These are phyloP conservation scores for Termitomyces bulborhizus DNA, from an alignment of 768 basidiomycete genomes.

Conservation along the genomic window DNA sequence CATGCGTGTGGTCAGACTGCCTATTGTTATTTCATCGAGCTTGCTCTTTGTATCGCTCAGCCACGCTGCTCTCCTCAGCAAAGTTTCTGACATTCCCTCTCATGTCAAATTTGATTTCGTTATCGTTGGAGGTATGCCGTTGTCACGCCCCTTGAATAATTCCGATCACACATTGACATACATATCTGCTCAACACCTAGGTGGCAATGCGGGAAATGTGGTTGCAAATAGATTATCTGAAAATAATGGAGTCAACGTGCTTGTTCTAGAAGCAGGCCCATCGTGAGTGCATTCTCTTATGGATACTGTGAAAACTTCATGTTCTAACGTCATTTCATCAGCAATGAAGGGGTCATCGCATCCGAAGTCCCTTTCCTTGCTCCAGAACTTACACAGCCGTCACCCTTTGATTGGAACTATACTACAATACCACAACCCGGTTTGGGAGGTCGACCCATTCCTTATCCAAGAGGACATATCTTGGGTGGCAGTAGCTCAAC, in stretches of 20 bases:
- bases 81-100: slow-evolving; percentile 6
- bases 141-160: neutral
- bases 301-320: neutral
- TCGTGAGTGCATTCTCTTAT: slow-evolving; percentile 7
- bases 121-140: slow-evolving; percentile 10
- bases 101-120: slow-evolving; percentile 13
- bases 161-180: too few relatives aligned
- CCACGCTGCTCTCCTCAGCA: slow-evolving; percentile 1
- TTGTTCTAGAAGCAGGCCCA: slow-evolving; percentile 19
- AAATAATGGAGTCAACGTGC: slow-evolving; percentile 13
- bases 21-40: neutral
- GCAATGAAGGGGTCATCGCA: slow-evolving; percentile 10
- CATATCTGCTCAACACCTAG: neutral
- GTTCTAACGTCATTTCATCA: neutral
- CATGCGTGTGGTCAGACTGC: slow-evolving; percentile 1
- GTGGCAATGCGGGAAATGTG: slow-evolving; percentile 11
- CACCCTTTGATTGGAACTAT: slow-evolving; percentile 21
- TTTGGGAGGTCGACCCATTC: slow-evolving; percentile 14
- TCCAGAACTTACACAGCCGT: slow-evolving; percentile 1
- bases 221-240: slow-evolving; percentile 20
- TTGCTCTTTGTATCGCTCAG: neutral
- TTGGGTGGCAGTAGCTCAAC: slow-evolving; percentile 20
- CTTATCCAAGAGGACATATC: slow-evolving; percentile 18
- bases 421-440: slow-evolving; percentile 18
- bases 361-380: slow-evolving; percentile 13